Conservation (phyloP, 2,329 filamentous ascomycete species). For the Helotiales sp. region DNA sequence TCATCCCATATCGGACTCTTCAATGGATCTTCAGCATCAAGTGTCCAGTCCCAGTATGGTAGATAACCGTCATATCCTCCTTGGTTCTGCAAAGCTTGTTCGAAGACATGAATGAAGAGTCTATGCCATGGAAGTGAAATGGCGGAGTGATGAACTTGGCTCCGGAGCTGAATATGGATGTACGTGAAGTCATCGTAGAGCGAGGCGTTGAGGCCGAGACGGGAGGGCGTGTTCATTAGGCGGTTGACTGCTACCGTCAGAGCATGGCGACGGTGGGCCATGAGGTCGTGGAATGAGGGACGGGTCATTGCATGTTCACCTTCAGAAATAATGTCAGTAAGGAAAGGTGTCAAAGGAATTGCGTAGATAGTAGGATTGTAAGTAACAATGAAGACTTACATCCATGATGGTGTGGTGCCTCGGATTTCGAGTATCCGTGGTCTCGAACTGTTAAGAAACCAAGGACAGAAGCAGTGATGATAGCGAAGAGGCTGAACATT, state of each 20-base stretch:
- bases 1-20: background rate
- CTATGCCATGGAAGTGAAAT: conserved; percentile 45
- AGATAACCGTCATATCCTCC: background rate
- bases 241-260: background rate
- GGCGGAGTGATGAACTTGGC: conserved; percentile 18
- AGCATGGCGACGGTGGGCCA: background rate
- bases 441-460: background rate
- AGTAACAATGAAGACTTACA: background rate
- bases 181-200: conserved; percentile 2
- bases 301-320: background rate
- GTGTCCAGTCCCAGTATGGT: background rate
- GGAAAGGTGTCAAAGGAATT: background rate
- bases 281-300: background rate
- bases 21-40: background rate
- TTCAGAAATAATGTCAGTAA: background rate
- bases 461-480: background rate
- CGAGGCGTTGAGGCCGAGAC: background rate
- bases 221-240: background rate
- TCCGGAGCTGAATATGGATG: background rate
- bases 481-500: background rate
- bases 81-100: conserved; percentile 36
- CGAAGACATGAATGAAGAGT: conserved; percentile 41
- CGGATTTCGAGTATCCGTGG: background rate
- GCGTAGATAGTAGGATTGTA: too few relatives aligned
- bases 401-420: background rate